phyloP scores from a whole-genome alignment of 257 asterid species.

The Paulownia fortunei region DNA sequence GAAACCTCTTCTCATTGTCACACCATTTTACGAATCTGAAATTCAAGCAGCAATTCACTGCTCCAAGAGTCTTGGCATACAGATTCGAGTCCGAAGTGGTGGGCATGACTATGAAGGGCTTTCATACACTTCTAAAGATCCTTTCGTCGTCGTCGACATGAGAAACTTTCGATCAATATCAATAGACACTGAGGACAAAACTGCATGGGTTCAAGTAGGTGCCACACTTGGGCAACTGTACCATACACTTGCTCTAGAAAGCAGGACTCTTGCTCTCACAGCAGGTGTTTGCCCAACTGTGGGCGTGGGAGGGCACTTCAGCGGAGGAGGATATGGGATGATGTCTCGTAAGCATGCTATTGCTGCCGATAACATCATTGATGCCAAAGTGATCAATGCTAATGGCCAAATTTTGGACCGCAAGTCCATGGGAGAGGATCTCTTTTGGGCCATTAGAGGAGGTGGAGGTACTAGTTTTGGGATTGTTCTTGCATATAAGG shows the following conservation, averaged over 20 bases:
- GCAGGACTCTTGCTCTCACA: constrained; percentile 38
- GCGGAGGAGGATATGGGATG: constrained; percentile 58
- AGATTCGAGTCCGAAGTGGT: constrained; percentile 48
- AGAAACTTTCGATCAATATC: constrained; percentile 38
- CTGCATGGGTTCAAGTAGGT: constrained; percentile 56
- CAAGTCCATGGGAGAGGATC: constrained; percentile 56
- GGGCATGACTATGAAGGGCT: constrained; percentile 61
- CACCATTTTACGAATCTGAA: constrained; percentile 42
- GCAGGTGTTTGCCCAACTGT: constrained; percentile 56
- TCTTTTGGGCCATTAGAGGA: constrained; percentile 62
- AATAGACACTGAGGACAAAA: constrained; percentile 26
- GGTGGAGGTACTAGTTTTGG: constrained; percentile 60
- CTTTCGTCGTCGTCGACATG: constrained; percentile 47
- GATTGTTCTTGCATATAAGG: constrained; percentile 43
- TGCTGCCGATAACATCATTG: constrained; percentile 47
- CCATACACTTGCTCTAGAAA: constrained; percentile 25
- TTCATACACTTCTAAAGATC: constrained; percentile 35
- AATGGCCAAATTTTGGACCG: constrained; percentile 41
- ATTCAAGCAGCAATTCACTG: constrained; percentile 43
- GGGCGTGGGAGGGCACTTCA: constrained; percentile 59
- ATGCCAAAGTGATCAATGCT: constrained; percentile 41
- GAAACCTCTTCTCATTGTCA: constrained; percentile 37
- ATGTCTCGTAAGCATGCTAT: constrained; percentile 39
- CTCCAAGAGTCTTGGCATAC: constrained; percentile 34
- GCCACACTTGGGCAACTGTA: constrained; percentile 52